phyloP scores from a whole-genome alignment of 1,284 basidiomycete genomes.

The Cutaneotrichosporon dermatis region DNA sequence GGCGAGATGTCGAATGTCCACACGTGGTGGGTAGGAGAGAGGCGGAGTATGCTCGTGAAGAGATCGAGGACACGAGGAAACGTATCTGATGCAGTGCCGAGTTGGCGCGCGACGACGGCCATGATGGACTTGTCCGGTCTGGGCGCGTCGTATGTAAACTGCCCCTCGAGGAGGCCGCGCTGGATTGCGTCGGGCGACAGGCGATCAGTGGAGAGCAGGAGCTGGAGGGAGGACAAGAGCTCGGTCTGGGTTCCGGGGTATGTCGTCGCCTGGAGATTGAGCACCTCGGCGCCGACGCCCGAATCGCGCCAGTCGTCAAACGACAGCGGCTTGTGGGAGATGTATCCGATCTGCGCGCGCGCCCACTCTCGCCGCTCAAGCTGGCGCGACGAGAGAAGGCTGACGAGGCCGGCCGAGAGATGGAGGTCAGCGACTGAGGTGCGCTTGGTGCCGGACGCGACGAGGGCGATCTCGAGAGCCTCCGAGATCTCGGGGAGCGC shows the following conservation, averaged over 20 bases:
- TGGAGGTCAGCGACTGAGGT: constrained; percentile 21
- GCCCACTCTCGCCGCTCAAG: constrained; percentile 28
- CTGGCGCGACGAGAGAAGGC: constrained; percentile 24
- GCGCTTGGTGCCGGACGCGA: constrained; percentile 8
- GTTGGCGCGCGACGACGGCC: constrained; percentile 33
- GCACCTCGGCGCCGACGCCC: constrained; percentile 32
- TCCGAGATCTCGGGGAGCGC: constrained; percentile 54
- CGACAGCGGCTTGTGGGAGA: constrained; percentile 18
- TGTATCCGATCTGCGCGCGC: constrained; percentile 19
- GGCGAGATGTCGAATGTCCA: constrained; percentile 61
- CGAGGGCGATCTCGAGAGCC: constrained; percentile 25
- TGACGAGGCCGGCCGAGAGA: constrained; percentile 26
- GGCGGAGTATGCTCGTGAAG: constrained; percentile 52
- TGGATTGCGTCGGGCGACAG: constrained; percentile 29
- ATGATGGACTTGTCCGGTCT: constrained; percentile 34
- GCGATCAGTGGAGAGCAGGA: constrained; percentile 21
- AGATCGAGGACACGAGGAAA: constrained; percentile 59
- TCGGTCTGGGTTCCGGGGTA: constrained; percentile 8
- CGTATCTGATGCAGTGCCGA: constrained; percentile 59
- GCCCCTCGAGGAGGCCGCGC: constrained; percentile 31
- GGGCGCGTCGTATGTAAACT: constrained; percentile 11
- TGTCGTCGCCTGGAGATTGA: constrained; percentile 18
- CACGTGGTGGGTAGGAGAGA: constrained; percentile 57
- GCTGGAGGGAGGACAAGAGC: constrained; percentile 23
- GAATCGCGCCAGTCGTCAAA: constrained; percentile 33